A percentile compares a stretch with the other conserved stretches of the same genome.
Conservation (phyloP, 139 green algal genomes). For the Tetradesmus lagerheimii region DNA sequence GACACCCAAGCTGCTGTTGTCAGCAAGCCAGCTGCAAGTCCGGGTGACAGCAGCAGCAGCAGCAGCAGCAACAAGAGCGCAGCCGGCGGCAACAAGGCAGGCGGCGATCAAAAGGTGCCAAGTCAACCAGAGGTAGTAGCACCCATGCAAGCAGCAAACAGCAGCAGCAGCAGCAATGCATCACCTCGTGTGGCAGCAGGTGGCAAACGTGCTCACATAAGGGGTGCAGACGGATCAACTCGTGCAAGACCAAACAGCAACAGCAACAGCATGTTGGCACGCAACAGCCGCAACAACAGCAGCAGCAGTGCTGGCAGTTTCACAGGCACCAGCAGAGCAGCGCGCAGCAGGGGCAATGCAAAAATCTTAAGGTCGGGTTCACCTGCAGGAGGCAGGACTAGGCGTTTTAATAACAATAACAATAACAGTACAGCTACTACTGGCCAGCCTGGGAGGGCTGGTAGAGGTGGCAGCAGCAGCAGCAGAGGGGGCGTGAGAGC, state of each 20-base stretch:
- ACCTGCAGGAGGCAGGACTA: not conserved
- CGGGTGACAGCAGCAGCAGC: not conserved
- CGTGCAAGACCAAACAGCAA: not conserved
- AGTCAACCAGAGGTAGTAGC: no score
- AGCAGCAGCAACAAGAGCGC: not conserved
- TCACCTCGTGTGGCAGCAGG: not conserved
- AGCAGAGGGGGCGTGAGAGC: not conserved
- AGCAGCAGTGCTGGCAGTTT: not conserved
- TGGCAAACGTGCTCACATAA: not conserved
- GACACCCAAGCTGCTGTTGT: not conserved
- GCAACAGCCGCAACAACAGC: not conserved
- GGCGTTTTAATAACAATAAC: no score
- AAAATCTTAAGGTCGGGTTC: not conserved
- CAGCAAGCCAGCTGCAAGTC: not conserved
- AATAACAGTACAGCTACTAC: no score
- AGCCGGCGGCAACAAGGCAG: not conserved
- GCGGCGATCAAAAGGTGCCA: no score
- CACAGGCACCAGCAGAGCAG: not conserved
- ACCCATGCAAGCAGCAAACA: not conserved
- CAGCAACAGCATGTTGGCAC: not conserved
- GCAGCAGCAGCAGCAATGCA: not conserved
- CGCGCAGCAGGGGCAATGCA: not conserved
- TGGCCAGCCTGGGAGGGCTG: not conserved
- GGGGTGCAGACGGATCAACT: not conserved
- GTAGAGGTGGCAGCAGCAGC: not conserved